These are phyloP conservation scores for Neurospora intermedia DNA, from an alignment of 495 filamentous ascomycete genomes.

Conservation along the genomic window DNA sequence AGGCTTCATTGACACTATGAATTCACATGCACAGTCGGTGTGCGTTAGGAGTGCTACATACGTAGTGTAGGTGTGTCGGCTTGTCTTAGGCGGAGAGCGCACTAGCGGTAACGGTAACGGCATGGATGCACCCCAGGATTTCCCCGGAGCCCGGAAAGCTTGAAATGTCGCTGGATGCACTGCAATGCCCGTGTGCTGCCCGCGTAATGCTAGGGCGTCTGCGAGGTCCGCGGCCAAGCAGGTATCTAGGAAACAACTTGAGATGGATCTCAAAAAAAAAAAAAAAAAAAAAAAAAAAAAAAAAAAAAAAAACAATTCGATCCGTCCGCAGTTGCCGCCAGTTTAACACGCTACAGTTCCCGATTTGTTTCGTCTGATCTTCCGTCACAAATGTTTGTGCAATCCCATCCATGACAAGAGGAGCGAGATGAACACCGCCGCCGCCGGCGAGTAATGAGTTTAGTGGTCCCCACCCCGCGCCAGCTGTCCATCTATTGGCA, in stretches of 20 bases:
- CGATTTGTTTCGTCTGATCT: background rate
- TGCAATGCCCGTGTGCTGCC: background rate
- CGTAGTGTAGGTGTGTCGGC: too few relatives aligned
- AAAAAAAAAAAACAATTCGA: too few relatives aligned
- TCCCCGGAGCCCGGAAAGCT: background rate
- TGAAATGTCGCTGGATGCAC: background rate
- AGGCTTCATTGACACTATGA: background rate
- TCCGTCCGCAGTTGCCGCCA: background rate
- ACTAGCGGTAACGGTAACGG: background rate
- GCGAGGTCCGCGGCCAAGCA: too few relatives aligned
- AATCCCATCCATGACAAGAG: background rate
- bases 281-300: too few relatives aligned
- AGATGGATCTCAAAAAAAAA: background rate
- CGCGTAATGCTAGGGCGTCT: background rate
- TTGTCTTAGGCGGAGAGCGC: background rate
- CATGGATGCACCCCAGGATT: background rate
- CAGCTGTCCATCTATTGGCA: background rate
- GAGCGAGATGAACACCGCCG: background rate
- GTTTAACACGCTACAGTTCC: background rate
- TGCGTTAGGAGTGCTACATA: background rate
- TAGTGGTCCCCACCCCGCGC: background rate
- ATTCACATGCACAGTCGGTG: background rate
- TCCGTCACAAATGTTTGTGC: background rate
- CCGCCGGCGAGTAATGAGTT: background rate
- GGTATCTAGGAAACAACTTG: background rate